These are phyloP conservation scores for Colletotrichum cuscutae DNA, from an alignment of 2,329 filamentous ascomycete species.

Conservation along the genomic window DNA sequence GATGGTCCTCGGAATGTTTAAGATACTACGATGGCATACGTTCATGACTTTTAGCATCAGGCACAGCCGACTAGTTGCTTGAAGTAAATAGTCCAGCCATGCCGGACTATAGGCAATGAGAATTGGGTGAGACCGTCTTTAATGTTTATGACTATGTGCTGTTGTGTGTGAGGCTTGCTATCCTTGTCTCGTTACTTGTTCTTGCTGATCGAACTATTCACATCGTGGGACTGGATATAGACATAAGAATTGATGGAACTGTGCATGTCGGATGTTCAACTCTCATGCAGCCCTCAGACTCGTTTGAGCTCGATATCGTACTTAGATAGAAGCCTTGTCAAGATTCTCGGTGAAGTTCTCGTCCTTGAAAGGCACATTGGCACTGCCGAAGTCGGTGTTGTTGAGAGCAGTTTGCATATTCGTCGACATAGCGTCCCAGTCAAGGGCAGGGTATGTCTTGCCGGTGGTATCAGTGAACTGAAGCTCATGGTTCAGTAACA, in stretches of 20 bases:
- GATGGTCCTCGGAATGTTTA: slow-evolving; percentile 11
- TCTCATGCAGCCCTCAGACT: background rate
- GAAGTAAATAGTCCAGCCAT: background rate
- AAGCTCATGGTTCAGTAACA: slow-evolving; percentile 48
- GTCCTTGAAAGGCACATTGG: slow-evolving; percentile 53
- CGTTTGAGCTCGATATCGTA: background rate
- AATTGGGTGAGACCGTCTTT: background rate
- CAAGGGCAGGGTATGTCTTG: slow-evolving; percentile 51
- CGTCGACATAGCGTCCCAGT: slow-evolving; percentile 54
- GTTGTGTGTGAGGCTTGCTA: background rate
- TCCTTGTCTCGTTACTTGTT: background rate
- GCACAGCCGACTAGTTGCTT: background rate
- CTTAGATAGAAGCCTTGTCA: slow-evolving; percentile 2
- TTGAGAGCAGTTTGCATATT: slow-evolving; percentile 47
- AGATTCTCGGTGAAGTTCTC: slow-evolving; percentile 37
- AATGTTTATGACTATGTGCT: background rate
- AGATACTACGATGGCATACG: background rate
- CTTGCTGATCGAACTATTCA: background rate
- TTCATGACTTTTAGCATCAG: background rate
- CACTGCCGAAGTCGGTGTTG: slow-evolving; percentile 51
- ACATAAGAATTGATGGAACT: background rate
- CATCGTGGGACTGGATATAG: background rate
- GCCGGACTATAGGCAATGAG: background rate
- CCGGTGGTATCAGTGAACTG: slow-evolving; percentile 48
- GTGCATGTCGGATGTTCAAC: background rate